Conservation (phyloP, 2,329 filamentous ascomycete genomes). For the Diaporthe australafricana region DNA sequence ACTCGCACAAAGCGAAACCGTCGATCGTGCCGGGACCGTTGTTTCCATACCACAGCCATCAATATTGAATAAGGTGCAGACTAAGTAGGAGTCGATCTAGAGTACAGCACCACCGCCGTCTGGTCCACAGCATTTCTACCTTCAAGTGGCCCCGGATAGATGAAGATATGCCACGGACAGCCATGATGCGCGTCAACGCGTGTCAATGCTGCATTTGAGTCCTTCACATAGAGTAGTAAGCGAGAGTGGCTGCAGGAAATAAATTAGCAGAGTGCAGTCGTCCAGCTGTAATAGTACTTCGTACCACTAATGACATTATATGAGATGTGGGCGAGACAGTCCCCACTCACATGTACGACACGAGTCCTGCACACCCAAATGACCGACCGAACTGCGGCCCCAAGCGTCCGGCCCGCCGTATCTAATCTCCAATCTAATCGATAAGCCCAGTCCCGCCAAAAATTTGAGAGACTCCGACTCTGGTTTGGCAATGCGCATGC, state of each 20-base stretch:
- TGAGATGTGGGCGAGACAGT: background rate
- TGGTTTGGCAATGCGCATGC: background rate
- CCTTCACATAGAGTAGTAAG: background rate
- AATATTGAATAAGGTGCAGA: background rate
- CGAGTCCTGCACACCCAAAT: background rate
- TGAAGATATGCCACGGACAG: background rate
- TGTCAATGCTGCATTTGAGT: background rate
- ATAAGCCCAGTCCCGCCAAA: slow-evolving; percentile 34
- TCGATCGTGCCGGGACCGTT: slow-evolving; percentile 1
- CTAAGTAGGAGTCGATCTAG: background rate
- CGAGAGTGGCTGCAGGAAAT: background rate
- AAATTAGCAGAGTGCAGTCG: background rate
- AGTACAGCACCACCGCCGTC: background rate
- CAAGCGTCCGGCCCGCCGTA: background rate
- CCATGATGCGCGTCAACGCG: background rate
- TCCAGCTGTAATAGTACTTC: background rate
- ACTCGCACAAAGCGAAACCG: slow-evolving; percentile 12
- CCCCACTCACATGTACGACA: background rate
- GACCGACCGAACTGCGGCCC: slow-evolving; percentile 8
- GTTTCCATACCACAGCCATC: background rate
- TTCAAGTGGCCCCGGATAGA: background rate
- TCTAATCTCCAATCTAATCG: slow-evolving; percentile 31
- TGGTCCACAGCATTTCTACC: background rate
- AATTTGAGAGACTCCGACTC: slow-evolving; percentile 28
- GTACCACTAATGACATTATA: too few relatives aligned